Evolutionary conservation across 2,329 filamentous ascomycete species (phyloP).

Genomic region (Teratosphaeria viscida): DNA sequence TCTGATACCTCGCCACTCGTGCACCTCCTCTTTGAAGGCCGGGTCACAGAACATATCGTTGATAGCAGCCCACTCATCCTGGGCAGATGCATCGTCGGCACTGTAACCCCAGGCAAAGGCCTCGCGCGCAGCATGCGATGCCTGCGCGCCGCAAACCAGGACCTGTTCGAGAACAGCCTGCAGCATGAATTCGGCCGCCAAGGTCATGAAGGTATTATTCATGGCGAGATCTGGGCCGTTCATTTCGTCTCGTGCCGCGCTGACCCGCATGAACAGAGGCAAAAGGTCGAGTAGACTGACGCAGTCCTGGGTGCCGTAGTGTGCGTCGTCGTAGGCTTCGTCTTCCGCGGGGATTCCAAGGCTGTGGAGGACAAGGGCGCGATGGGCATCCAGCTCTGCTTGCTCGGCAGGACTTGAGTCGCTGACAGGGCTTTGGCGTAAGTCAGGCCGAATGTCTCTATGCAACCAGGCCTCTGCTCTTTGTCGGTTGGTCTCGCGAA

Average conservation of each 20-base stretch:
- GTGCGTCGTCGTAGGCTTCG: slow-evolving; percentile 13
- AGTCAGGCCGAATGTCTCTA: slow-evolving; percentile 1
- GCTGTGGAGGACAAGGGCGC: slow-evolving; percentile 12
- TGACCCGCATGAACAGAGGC: slow-evolving; percentile 40
- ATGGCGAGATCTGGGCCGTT: slow-evolving; percentile 24
- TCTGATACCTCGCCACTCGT: slow-evolving; percentile 28
- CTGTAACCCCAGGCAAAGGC: slow-evolving; percentile 37
- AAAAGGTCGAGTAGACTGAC: slow-evolving; percentile 33
- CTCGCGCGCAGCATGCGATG: slow-evolving; percentile 24
- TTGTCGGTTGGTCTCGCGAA: slow-evolving; percentile 28
- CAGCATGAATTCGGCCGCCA: slow-evolving; percentile 39
- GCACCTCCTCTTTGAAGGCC: slow-evolving; percentile 21
- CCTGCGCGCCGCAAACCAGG: slow-evolving; percentile 28
- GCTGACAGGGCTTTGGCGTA: slow-evolving; percentile 4
- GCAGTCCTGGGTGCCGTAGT: slow-evolving; percentile 26
- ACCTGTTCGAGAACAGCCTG: slow-evolving; percentile 43
- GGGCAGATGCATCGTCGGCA: slow-evolving; percentile 17
- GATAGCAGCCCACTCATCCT: slow-evolving; percentile 12
- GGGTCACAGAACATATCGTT: slow-evolving; percentile 26
- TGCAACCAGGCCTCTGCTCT: slow-evolving; percentile 17
- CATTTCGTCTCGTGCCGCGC: slow-evolving; percentile 26
- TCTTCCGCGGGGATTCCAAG: slow-evolving; percentile 16
- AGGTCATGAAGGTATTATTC: slow-evolving; percentile 32
- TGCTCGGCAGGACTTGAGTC: slow-evolving; percentile 3
- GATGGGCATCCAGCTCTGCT: slow-evolving; percentile 13